Conservation (phyloP, 1,139 yeast genomes). For the Nakaseomyces uthaithaninus region DNA sequence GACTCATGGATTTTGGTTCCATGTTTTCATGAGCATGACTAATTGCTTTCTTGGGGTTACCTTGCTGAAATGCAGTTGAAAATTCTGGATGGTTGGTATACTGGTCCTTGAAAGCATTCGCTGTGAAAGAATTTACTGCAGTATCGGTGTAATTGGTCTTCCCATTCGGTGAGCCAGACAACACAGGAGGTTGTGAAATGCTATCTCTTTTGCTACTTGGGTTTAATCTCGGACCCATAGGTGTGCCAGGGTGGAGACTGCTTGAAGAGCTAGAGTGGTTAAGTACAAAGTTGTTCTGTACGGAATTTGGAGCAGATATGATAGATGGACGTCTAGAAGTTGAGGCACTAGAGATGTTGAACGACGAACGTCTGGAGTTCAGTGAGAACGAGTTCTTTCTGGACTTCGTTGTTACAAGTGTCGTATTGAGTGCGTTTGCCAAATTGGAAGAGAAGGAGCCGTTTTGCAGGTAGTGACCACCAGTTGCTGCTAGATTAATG, state of each 20-base stretch:
- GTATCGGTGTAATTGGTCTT: background rate
- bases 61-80: background rate
- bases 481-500: constrained; percentile 8
- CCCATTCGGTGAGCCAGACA: background rate
- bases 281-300: constrained; percentile 9
- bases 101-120: constrained; percentile 4
- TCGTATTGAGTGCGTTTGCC: constrained; percentile 18
- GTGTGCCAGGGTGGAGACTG: background rate
- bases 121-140: background rate
- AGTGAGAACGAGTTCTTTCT: constrained; percentile 30
- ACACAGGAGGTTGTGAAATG: background rate
- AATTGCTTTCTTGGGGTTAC: background rate
- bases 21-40: background rate
- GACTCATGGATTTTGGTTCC: constrained; percentile 2
- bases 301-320: constrained; percentile 19
- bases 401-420: constrained; percentile 24
- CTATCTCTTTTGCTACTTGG: constrained; percentile 1
- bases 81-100: constrained; percentile 1
- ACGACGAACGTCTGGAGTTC: constrained; percentile 29
- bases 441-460: constrained; percentile 14
- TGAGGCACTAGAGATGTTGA: constrained; percentile 16
- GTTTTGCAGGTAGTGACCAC: constrained; percentile 12
- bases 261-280: background rate
- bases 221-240: background rate
- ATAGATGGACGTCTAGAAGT: constrained; percentile 26